Evolutionary conservation across 2,329 filamentous ascomycete species (phyloP).

Genomic region (Trichoderma semiorbis): DNA sequence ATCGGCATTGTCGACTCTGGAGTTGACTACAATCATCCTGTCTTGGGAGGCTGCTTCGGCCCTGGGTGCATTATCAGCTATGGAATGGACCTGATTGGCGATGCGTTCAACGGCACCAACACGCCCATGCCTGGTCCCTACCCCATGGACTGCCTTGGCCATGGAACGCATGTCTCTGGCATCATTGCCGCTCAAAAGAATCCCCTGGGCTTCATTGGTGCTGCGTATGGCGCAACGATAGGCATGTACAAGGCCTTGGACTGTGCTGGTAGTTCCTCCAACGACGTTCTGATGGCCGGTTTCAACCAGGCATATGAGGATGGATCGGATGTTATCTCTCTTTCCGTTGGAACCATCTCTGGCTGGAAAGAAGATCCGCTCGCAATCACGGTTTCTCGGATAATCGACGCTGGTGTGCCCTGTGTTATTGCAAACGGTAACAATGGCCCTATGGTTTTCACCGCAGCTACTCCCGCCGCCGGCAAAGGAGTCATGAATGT

Average conservation of each 20-base stretch:
- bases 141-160: constrained; percentile 37
- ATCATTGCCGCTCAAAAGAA: constrained; percentile 42
- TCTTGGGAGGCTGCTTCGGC: constrained; percentile 47
- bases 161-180: constrained; percentile 45
- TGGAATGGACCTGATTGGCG: constrained; percentile 43
- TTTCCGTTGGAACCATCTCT: constrained; percentile 31
- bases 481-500: constrained; percentile 42
- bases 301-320: constrained; percentile 40
- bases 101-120: constrained; percentile 30
- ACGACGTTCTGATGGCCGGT: constrained; percentile 39
- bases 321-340: constrained; percentile 36
- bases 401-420: constrained; percentile 41
- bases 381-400: constrained; percentile 38
- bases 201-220: constrained; percentile 36
- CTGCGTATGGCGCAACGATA: constrained; percentile 37
- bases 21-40: constrained; percentile 44
- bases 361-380: constrained; percentile 30
- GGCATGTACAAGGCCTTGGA: constrained; percentile 38
- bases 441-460: constrained; percentile 38
- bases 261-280: constrained; percentile 29
- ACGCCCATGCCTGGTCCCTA: constrained; percentile 34
- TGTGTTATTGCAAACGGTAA: constrained; percentile 43
- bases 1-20: constrained; percentile 53
- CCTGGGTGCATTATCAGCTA: constrained; percentile 40
- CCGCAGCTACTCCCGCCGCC: constrained; percentile 36